Evolutionary conservation across 2,329 filamentous ascomycete species (phyloP), one percentile per base, ranked within the genome.

Genomic region (Hypoxylon sp.): DNA sequence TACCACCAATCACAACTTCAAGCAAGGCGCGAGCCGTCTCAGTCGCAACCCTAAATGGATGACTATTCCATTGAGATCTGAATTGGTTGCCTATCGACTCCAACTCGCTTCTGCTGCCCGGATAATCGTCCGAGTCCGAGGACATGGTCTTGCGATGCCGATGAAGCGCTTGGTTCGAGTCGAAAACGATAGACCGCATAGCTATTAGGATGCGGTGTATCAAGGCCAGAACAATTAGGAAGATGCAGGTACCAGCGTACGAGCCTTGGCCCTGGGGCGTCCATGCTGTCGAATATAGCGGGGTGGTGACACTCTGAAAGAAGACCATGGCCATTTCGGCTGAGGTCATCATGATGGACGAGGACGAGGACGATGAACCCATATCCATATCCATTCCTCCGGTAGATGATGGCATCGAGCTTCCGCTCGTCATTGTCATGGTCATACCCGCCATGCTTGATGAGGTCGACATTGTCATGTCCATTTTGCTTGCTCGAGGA

Each of bases 161-260:
- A 30, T 56, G 64, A 14, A 46, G 63, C 19, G 34, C 41, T 10
- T 62, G 55, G 32, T 52, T 58, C 11, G 71, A 60, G 46, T 71
- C 65, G 48, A 74, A 72, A 25, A 71, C 34, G 9, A 73, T 46
- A 21, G 67, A 68, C 43, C 73, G 70, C 3, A 87, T 82, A 2
- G 93, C 93, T 55, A 94, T 82, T 7, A 97, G 83, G 21, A 83
- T 81, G 56, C 94, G 91, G 75, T 90, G 89, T 62, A 91, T 76
- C 65, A 90, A 83, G 64, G 90, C 90, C 59, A 98, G 88, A 43
- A 91, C 74, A 76, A 97, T 90, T 67, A 98, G 87, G 80, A 98
- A 98, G 78, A 98, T 92, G 83, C 95, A 97, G 19, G 93, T 97
- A 55, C 89, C 95, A 1, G 93, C 93, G 79, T 98, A 98, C 63